Evolutionary conservation across 352 stramenopile species (phyloP), one percentile per base, ranked within the genome.

Genomic region (Blastocystis hominis): DNA sequence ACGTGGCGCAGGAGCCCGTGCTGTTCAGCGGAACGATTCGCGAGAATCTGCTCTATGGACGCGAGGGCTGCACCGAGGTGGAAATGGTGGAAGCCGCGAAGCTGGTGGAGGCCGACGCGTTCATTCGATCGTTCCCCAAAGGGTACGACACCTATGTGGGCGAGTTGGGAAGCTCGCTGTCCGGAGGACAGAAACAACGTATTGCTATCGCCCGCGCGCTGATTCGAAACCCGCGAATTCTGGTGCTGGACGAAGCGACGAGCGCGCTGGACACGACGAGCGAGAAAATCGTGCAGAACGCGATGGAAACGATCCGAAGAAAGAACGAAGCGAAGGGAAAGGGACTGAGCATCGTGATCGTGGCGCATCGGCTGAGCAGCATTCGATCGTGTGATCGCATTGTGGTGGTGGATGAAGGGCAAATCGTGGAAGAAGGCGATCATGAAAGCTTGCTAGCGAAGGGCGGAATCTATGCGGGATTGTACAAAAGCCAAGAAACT

Each of bases 341-440:
- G 0, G 90, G 90, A 15, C 92, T 91, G 40, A 98, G 94, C 10
- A 96, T 93, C n/a, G 91, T 98, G 64, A 94, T 97, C 64, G 96
- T 97, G 84, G 95, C 95, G 0, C 94, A 98, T 89, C 91, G 95
- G 13, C 90, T 98, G 36, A 94, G 92, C 68, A 98, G 94, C 15
- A 93, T 98, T 79, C 93, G 94, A 79, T 92, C 96, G 90, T 95
- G 94, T 66, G 92, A 98, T 89, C 91, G 93, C 46, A 98, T 98
- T 76, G 92, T 95, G 24, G 95, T 98, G 13, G 91, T 98, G 80
- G 90, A 94, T 17, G 89, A 93, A 20, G 96, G 96, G 3, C 88
- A 86, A 30, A 94, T 98, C 24, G 91, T 95, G 2, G 95, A 98
- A 89, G 88, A 93, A 15, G 96, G 95, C 4, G 95, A 92, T 5